These are phyloP conservation scores for Priceomyces fermenticarens DNA, from an alignment of 805 yeast genomes.

Conservation along the genomic window DNA sequence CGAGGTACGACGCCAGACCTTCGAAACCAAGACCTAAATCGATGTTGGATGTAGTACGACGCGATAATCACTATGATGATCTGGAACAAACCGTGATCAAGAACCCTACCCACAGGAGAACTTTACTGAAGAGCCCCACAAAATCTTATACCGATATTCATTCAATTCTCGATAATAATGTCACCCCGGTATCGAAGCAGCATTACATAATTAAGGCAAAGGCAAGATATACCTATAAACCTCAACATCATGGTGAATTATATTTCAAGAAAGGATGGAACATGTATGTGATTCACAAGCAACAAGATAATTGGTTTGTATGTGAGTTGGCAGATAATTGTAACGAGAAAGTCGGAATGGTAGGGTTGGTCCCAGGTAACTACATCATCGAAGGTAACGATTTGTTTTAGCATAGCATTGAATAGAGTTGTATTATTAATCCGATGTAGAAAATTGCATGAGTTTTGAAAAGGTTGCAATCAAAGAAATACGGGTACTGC, in stretches of 20 bases:
- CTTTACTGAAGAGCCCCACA: conserved; percentile 31
- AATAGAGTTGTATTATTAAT: no score
- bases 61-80: conserved; percentile 3
- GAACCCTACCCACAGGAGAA: conserved; percentile 12
- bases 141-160: conserved; percentile 32
- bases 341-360: conserved; percentile 27
- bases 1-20: conserved; percentile 26
- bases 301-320: conserved; percentile 43
- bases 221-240: conserved; percentile 38
- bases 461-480: no score
- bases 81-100: conserved; percentile 7
- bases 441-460: no score
- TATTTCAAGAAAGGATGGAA: conserved; percentile 39
- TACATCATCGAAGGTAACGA: conserved; percentile 34
- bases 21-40: conserved; percentile 22
- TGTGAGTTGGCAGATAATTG: conserved; percentile 40
- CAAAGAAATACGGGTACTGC: no score
- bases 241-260: conserved; percentile 41
- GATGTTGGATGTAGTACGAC: conserved; percentile 17
- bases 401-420: conserved; percentile 8
- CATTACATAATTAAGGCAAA: conserved; percentile 33
- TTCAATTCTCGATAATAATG: conserved; percentile 18
- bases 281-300: conserved; percentile 40
- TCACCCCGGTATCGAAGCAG: conserved; percentile 31
- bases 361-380: conserved; percentile 45